Conservation (phyloP, 2,329 filamentous ascomycete species). For the Colletotrichum salicis region DNA sequence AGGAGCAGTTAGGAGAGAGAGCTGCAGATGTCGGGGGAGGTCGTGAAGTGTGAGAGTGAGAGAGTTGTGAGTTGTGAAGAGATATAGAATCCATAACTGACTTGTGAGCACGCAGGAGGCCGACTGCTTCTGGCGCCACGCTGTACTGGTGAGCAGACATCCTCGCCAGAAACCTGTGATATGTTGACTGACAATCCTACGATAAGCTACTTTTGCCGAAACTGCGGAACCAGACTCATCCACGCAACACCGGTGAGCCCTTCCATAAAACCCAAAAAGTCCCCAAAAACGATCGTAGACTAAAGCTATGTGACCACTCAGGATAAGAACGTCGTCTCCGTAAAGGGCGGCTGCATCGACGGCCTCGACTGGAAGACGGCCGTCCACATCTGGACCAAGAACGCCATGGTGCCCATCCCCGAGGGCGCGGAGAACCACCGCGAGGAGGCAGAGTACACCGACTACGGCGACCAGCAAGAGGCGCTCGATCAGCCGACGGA, state of each 20-base stretch:
- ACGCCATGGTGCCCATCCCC: conserved; percentile 75
- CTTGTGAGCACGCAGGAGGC: conserved; percentile 56
- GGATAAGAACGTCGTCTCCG: conserved; percentile 69
- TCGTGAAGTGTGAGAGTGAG: background rate
- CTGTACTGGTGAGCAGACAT: conserved; percentile 63
- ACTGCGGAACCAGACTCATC: conserved; percentile 73
- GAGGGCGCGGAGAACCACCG: conserved; percentile 68
- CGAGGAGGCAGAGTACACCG: conserved; percentile 59
- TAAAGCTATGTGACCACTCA: conserved; percentile 36
- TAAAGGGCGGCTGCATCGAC: conserved; percentile 75
- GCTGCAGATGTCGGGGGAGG: background rate
- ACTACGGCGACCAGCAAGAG: conserved; percentile 57
- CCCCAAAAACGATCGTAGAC: too few species aligned
- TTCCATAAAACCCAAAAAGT: too few species aligned
- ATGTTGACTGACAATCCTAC: background rate
- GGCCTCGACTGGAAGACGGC: conserved; percentile 69
- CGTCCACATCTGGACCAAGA: conserved; percentile 75
- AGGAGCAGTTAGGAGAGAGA: too few species aligned
- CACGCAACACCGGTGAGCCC: conserved; percentile 69
- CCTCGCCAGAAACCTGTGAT: too few species aligned
- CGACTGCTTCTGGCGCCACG: conserved; percentile 65
- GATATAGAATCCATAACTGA: conserved; percentile 12
- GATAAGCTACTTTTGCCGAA: conserved; percentile 71
- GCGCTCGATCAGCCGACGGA: conserved; percentile 58
- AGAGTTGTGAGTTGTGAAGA: background rate